Base-by-base conservation (phyloP, 164 flowering plant species). In the Nelumbo lutea region DNA sequence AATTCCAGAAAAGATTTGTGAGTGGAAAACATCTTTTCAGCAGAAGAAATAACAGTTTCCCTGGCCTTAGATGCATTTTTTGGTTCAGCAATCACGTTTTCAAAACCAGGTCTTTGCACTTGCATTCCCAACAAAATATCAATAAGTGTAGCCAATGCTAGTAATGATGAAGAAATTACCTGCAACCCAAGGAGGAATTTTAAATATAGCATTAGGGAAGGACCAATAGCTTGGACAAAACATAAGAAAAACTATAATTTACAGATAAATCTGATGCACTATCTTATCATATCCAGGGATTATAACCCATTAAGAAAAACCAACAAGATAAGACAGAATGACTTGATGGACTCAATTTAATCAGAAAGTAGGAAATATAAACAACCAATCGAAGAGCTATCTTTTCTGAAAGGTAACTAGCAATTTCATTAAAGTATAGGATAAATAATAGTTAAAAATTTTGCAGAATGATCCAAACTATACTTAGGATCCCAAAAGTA, bases 121-220 rank as follows among this genome's bases (percentile, higher is more conserved):
- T 82, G 86, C 68, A 57, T 55, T 45, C 75, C 72, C 61, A 86
- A 68, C 61, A 92, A 76, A 46, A 90, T 79, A 82, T 93, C 97
- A 60, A 89, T 73, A 56, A 90, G 84, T 50, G 97, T 80, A 9
- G 98, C 89, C 72, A 93, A 74, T 62, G 98, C 98, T 72, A 93
- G 72, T 77, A 93, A 70, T 62, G 99, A 83, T 60, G 95, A 85
- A 69, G 93, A 85, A 69, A 87, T 83, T 51, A 96, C 98, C 99
- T 95, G 83, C 55, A 69, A 68, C 11, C 27, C 51, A 72, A 59
- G 7, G 11, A 46, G 56, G 3, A 69, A 63, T 58, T 59, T 62
- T 61, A 53, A 63, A 6, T 50, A 63, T 8, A 8, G 15, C 9
- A 11, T 38, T 40, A 44, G 40, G 41, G n/a, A 47, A 39, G 62